Evolutionary conservation across 2,329 filamentous ascomycete species (phyloP).

Genomic region (Zymoseptoria ardabiliae): DNA sequence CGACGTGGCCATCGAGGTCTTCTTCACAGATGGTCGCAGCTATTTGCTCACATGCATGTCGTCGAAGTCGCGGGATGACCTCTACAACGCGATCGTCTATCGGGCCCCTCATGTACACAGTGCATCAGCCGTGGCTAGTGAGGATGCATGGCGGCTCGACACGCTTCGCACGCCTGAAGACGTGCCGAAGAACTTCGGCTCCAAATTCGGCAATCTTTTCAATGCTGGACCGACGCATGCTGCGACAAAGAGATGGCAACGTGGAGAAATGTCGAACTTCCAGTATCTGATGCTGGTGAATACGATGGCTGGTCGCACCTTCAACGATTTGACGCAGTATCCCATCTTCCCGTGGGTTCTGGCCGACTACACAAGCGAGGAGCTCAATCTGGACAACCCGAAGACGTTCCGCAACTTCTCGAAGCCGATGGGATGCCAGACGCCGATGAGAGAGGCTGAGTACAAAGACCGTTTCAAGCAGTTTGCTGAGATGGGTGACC

Average conservation of each 20-base stretch:
- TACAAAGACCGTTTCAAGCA: slow-evolving; percentile 80
- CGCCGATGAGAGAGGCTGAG: slow-evolving; percentile 63
- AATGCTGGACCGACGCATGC: slow-evolving; percentile 74
- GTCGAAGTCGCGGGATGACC: slow-evolving; percentile 64
- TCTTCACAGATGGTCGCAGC: slow-evolving; percentile 93
- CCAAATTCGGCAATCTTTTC: slow-evolving; percentile 88
- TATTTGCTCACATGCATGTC: slow-evolving; percentile 85
- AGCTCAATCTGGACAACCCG: slow-evolving; percentile 78
- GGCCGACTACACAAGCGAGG: slow-evolving; percentile 90
- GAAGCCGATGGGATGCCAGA: slow-evolving; percentile 95
- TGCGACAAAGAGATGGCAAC: slow-evolving; percentile 81
- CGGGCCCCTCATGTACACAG: slow-evolving; percentile 68
- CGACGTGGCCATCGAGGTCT: slow-evolving; percentile 92
- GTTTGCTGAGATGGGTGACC: slow-evolving; percentile 83
- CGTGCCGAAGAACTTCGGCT: slow-evolving; percentile 62
- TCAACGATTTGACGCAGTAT: slow-evolving; percentile 97
- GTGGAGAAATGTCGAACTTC: slow-evolving; percentile 95
- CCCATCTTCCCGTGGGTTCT: slow-evolving; percentile 97
- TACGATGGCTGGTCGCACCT: slow-evolving; percentile 91
- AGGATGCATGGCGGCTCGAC: slow-evolving; percentile 89
- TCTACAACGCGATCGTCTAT: slow-evolving; percentile 66
- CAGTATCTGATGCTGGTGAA: slow-evolving; percentile 98
- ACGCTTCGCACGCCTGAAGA: slow-evolving; percentile 64
- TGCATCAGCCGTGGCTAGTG: slow-evolving; percentile 58
- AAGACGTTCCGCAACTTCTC: slow-evolving; percentile 82